Base-by-base conservation (phyloP, 441 rosid species). In the Pelargonium myrrhifolium region DNA sequence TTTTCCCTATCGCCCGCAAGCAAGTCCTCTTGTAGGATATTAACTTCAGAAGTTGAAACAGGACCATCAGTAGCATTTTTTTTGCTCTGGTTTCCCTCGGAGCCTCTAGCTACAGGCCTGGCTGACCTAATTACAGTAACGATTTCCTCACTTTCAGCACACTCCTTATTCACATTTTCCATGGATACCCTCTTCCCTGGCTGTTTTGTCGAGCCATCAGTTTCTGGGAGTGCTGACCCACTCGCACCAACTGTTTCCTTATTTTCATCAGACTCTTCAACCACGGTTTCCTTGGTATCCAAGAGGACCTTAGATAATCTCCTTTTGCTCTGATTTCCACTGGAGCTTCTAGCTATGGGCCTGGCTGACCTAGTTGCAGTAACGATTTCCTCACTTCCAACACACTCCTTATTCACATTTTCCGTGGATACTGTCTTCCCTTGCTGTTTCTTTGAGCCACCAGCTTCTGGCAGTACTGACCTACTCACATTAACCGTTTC, bases 21-120 rank as follows among this genome's bases (percentile, higher is more conserved):
- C 66, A 1, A 63, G 63, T 64, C 68, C 15, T 72, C 81, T 49
- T 75, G 67, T 65, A 66, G 70, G 62, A 55, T 65, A 65, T 73
- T 76, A 64, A 28, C 74, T 61, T 39, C 74, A 76, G 75, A 65
- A 64, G 64, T 66, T 66, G 65, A 53, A 67, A 39, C 68, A 37
- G 12, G 39, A 10, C 60, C 66, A 67, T 68, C 67, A 40, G 64
- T 68, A 55, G 61, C 61, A 22, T 55, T 59, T 12, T 2, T 68
- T 62, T 67, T 45, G 61, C 53, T 68, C 55, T 65, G 56, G 60
- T 75, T 65, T 70, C 72, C 68, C 51, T 43, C 43, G 40, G 72
- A 72, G 68, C 22, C 61, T 53, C 66, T 65, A 68, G 72, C 67
- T 26, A 35, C 60, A 35, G 24, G 35, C 60, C 3, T 59, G 3